phyloP scores from a whole-genome alignment of 2,329 filamentous ascomycete genomes.

The Aspergillus awamori region DNA sequence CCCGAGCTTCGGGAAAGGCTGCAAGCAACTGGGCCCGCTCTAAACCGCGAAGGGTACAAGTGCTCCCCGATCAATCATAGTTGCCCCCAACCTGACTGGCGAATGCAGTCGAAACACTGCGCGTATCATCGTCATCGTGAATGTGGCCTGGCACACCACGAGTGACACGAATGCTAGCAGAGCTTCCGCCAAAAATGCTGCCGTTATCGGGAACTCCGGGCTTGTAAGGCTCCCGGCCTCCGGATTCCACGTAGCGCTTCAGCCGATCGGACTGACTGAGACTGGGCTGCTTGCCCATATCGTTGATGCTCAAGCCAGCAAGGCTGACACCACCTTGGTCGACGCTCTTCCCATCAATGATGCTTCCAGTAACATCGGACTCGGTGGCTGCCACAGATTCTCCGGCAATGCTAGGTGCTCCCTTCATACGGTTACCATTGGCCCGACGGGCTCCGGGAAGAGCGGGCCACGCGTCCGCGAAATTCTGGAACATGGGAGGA shows the following conservation, averaged over 20 bases:
- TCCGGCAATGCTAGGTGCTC: slow-evolving; percentile 77
- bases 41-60: slow-evolving; percentile 12
- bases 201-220: slow-evolving; percentile 56
- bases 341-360: slow-evolving; percentile 71
- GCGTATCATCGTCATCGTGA: slow-evolving; percentile 83
- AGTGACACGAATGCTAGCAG: slow-evolving; percentile 52
- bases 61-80: slow-evolving; percentile 57
- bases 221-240: slow-evolving; percentile 64
- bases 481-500: slow-evolving; percentile 93
- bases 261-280: slow-evolving; percentile 85
- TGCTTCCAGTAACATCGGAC: slow-evolving; percentile 78
- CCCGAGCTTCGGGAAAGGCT: slow-evolving; percentile 17
- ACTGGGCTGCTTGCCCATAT: slow-evolving; percentile 70
- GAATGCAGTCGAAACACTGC: slow-evolving; percentile 95
- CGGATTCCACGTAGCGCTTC: slow-evolving; percentile 90
- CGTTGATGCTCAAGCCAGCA: slow-evolving; percentile 75
- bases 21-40: slow-evolving; percentile 20
- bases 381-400: slow-evolving; percentile 93
- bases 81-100: slow-evolving; percentile 83
- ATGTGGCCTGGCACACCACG: slow-evolving; percentile 45
- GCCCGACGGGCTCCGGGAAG: slow-evolving; percentile 70
- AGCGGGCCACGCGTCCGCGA: slow-evolving; percentile 87
- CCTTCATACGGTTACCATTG: slow-evolving; percentile 67
- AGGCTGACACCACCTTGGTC: slow-evolving; percentile 87
- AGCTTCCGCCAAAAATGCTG: slow-evolving; percentile 69